phyloP scores from a whole-genome alignment of 164 flowering plant genomes.

The Amborella trichopoda region DNA sequence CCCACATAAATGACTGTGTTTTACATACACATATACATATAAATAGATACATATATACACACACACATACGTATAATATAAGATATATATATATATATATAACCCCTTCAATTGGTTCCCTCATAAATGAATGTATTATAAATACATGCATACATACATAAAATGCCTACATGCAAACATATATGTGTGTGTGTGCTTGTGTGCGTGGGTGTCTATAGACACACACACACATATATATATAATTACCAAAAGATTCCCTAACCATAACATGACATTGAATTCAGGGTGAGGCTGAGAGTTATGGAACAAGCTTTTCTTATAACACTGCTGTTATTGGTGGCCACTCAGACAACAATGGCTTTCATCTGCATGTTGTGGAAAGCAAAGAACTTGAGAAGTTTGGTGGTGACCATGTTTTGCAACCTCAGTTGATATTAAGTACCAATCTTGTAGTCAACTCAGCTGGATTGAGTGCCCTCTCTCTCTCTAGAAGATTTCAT shows the following conservation, averaged over 20 bases:
- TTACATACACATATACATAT: too few species aligned
- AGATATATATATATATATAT: too few species aligned
- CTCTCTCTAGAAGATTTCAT: slow-evolving; percentile 56
- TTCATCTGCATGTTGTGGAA: slow-evolving; percentile 42
- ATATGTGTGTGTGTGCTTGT: too few species aligned
- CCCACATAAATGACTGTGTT: too few species aligned
- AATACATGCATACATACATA: too few species aligned
- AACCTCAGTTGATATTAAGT: slow-evolving; percentile 45
- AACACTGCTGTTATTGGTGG: slow-evolving; percentile 67
- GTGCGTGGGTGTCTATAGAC: too few species aligned
- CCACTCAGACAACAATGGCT: slow-evolving; percentile 27
- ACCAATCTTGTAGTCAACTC: slow-evolving; percentile 71
- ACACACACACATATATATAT: too few species aligned
- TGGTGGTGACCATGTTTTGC: slow-evolving; percentile 19
- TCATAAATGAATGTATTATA: too few species aligned
- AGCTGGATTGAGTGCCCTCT: slow-evolving; percentile 63
- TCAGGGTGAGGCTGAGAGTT: slow-evolving; percentile 85
- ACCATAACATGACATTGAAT: slow-evolving; percentile 19
- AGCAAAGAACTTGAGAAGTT: slow-evolving; percentile 35
- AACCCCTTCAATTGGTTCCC: too few species aligned
- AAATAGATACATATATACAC: too few species aligned
- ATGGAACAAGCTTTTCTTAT: slow-evolving; percentile 52
- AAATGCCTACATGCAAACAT: too few species aligned
- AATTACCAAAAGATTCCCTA: slow-evolving; percentile 2
- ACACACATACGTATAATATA: too few species aligned